Percentiles rank a stretch among this genome's conserved stretches.
phyloP scores from a whole-genome alignment of 2,329 filamentous ascomycete species.

The Monosporascus sp. region DNA sequence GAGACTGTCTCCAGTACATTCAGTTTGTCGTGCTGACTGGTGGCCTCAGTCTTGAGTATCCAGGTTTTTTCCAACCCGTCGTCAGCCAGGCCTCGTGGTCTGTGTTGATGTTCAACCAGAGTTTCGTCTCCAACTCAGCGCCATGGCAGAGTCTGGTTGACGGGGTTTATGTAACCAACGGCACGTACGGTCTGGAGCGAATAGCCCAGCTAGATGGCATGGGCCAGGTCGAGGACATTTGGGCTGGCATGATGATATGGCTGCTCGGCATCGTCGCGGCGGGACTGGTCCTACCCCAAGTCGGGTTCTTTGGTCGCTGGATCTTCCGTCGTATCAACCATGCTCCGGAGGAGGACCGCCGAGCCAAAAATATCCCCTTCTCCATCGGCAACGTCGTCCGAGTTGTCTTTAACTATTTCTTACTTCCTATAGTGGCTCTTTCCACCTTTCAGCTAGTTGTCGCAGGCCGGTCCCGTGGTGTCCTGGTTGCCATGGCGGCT shows the following conservation, averaged over 20 bases:
- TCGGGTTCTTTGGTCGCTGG: slow-evolving; percentile 75
- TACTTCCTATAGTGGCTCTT: slow-evolving; percentile 79
- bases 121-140: slow-evolving; percentile 66
- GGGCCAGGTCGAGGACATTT: slow-evolving; percentile 70
- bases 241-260: slow-evolving; percentile 93
- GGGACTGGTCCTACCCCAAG: slow-evolving; percentile 66
- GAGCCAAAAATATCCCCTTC: slow-evolving; percentile 89
- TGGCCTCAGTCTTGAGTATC: slow-evolving; percentile 81
- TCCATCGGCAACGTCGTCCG: slow-evolving; percentile 73
- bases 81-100: slow-evolving; percentile 89
- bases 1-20: slow-evolving; percentile 94
- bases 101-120: slow-evolving; percentile 86
- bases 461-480: slow-evolving; percentile 60
- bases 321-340: slow-evolving; percentile 65
- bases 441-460: slow-evolving; percentile 91
- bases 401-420: slow-evolving; percentile 86
- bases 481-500: slow-evolving; percentile 69
- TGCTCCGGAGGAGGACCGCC: slow-evolving; percentile 78
- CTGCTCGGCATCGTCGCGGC: slow-evolving; percentile 69
- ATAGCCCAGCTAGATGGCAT: slow-evolving; percentile 82
- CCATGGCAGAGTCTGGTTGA: slow-evolving; percentile 68
- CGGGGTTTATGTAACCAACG: slow-evolving; percentile 80
- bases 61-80: slow-evolving; percentile 89
- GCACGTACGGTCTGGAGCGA: slow-evolving; percentile 72
- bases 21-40: slow-evolving; percentile 88